Conservation (phyloP, 2,329 filamentous ascomycete genomes). For the Talaromyces sp. region DNA sequence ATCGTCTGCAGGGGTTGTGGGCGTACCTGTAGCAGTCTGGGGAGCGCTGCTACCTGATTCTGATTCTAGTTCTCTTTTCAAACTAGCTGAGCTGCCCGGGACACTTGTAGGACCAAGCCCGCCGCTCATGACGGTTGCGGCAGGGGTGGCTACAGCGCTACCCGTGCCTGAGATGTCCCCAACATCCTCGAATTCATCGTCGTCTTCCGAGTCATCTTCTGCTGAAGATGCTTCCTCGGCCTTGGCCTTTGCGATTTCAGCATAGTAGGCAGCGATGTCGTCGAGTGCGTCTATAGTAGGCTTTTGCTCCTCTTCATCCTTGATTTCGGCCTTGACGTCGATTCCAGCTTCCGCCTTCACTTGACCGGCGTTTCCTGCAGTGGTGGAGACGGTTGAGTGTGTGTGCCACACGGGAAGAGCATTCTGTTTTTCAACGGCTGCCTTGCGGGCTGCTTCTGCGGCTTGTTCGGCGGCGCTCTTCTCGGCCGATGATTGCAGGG, state of each 20-base stretch:
- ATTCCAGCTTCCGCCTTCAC: slow-evolving; percentile 28
- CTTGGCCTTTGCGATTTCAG: slow-evolving; percentile 41
- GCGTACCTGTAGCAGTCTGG: slow-evolving; percentile 33
- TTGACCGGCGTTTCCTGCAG: slow-evolving; percentile 18
- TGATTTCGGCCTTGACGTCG: slow-evolving; percentile 34
- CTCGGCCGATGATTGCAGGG: slow-evolving; percentile 44
- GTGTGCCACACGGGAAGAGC: slow-evolving; percentile 50
- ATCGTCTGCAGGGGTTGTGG: slow-evolving; percentile 32
- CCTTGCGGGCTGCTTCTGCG: slow-evolving; percentile 43
- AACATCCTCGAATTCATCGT: slow-evolving; percentile 42
- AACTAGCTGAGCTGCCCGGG: slow-evolving; percentile 16
- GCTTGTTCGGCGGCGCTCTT: slow-evolving; percentile 46
- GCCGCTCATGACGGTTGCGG: slow-evolving; percentile 19
- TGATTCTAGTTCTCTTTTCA: slow-evolving; percentile 36
- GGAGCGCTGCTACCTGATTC: slow-evolving; percentile 34
- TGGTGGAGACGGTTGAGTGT: slow-evolving; percentile 42
- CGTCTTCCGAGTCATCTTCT: slow-evolving; percentile 34
- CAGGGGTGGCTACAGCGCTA: slow-evolving; percentile 21
- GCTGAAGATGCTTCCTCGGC: slow-evolving; percentile 39
- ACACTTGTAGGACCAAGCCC: slow-evolving; percentile 13
- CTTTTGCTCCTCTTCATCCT: slow-evolving; percentile 38
- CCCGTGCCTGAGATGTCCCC: slow-evolving; percentile 30
- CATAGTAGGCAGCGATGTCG: slow-evolving; percentile 44
- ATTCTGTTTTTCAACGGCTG: slow-evolving; percentile 47
- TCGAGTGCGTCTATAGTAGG: slow-evolving; percentile 38